These are phyloP conservation scores for Oidiodendron maius DNA, from an alignment of 495 filamentous ascomycete genomes.

Conservation along the genomic window DNA sequence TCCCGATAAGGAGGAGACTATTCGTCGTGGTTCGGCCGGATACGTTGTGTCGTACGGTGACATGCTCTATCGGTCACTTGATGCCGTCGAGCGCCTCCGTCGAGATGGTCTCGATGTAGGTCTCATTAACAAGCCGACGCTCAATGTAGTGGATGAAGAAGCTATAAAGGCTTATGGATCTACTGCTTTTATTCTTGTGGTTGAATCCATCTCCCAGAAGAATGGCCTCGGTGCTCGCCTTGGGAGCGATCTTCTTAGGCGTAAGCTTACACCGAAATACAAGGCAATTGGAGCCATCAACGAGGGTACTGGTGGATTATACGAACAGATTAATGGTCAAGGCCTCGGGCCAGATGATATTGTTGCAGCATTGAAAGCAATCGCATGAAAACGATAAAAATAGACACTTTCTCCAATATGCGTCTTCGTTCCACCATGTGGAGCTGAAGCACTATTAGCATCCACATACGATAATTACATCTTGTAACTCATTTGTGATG, in stretches of 20 bases:
- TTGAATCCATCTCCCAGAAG: constrained; percentile 17
- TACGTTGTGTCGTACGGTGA: constrained; percentile 15
- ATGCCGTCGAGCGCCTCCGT: constrained; percentile 16
- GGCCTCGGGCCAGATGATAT: constrained; percentile 15
- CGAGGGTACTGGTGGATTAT: constrained; percentile 18
- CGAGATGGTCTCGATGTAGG: constrained; percentile 18
- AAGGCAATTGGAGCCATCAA: constrained; percentile 16
- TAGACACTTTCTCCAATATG: too few species aligned
- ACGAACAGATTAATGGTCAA: constrained; percentile 18
- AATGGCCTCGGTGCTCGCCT: constrained; percentile 14
- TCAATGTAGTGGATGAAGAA: constrained; percentile 17
- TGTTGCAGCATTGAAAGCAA: too few species aligned
- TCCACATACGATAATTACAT: too few species aligned
- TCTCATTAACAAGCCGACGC: constrained; percentile 13
- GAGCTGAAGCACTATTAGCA: too few species aligned
- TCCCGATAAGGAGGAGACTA: constrained; percentile 14
- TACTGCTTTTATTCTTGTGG: constrained; percentile 12
- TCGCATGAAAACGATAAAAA: too few species aligned
- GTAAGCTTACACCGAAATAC: constrained; percentile 15
- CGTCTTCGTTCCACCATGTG: too few species aligned
- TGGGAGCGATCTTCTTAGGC: constrained; percentile 13
- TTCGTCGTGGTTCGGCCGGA: constrained; percentile 10
- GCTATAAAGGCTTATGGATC: constrained; percentile 11
- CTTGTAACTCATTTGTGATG: too few species aligned
- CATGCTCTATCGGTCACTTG: constrained; percentile 16